These are phyloP conservation scores for Trichoderma sp. DNA, from an alignment of 2,329 filamentous ascomycete genomes.

Conservation along the genomic window DNA sequence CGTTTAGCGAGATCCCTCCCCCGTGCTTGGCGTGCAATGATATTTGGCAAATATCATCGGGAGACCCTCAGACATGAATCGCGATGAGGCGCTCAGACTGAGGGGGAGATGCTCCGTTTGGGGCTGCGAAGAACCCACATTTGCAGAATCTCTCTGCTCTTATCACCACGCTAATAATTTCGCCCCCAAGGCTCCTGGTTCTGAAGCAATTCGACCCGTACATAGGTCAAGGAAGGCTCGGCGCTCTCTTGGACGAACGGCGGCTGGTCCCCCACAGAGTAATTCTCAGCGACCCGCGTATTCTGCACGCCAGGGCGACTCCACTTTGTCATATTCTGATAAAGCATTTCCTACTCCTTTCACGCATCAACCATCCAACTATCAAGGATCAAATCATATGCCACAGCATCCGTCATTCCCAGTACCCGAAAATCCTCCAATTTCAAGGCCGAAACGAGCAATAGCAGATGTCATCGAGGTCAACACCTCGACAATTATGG, in stretches of 20 bases:
- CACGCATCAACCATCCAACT: neutral
- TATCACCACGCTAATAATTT: neutral
- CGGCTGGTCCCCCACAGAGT: neutral
- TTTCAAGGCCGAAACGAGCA: neutral
- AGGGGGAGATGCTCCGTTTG: conserved; percentile 4
- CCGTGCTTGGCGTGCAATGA: neutral
- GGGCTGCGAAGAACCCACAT: conserved; percentile 4
- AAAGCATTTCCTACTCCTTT: neutral
- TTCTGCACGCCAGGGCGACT: neutral
- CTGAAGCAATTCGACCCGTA: neutral
- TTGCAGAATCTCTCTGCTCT: conserved; percentile 5
- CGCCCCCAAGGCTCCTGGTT: neutral
- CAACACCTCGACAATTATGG: neutral
- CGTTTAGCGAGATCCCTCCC: neutral
- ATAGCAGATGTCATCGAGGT: neutral
- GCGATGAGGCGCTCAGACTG: neutral
- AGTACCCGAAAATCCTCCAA: neutral
- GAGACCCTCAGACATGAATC: conserved; percentile 12
- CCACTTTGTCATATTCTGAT: neutral
- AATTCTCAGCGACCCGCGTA: neutral
- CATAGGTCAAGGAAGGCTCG: conserved; percentile 19
- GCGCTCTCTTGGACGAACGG: neutral
- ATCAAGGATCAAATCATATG: neutral
- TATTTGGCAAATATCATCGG: neutral
- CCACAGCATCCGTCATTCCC: neutral